Evolutionary conservation across 805 yeast species (phyloP), one percentile per base, ranked within the genome.

Genomic region (Lachancea quebecensis): DNA sequence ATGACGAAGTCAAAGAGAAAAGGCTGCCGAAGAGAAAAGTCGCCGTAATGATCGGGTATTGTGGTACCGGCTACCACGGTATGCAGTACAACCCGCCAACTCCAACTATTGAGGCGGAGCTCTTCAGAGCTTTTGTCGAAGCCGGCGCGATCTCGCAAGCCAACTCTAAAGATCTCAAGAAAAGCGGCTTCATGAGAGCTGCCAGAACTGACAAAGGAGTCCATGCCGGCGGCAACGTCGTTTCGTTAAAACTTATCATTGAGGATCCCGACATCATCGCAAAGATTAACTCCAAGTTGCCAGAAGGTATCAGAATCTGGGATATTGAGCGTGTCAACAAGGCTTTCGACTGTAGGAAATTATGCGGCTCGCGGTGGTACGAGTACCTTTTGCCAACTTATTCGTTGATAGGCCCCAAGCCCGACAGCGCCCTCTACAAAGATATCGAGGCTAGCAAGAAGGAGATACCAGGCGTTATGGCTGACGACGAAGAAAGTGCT

Each of bases 21-120:
- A 74, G 89, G 64, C 55, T 77, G 74, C 96, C 98, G 17, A 90
- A 90, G 73, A 77, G 79, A 56, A 90, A 90, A 60, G 96, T 88
- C 17, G 97, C 96, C 0, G 79, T 85, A 57, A 73, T 87, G 79
- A 73, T 90, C 52, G 97, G 98, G 4, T 90, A 90, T 68, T 90
- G 96, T 62, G 98, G 98, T 35, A 82, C 96, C 1, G 97, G 97
- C 0, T 90, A 90, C 67, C 93, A 86, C 64, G 98, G 98, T 7
- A 87, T 90, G 95, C 98, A 90, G 66, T 69, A 83, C 51, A 90
- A 89, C 60, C 95, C 95, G 1, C 95, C 90, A 15, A 78, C 78
- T 35, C 80, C 81, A 60, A 90, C 98, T 16, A 90, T 90, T 52
- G 98, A 90, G 66, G 93, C 90, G 11, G 96, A 86, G 41, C 59